Conservation (phyloP, 2,329 filamentous ascomycete species). For the Ophiocordyceps camponoti-saundersi region DNA sequence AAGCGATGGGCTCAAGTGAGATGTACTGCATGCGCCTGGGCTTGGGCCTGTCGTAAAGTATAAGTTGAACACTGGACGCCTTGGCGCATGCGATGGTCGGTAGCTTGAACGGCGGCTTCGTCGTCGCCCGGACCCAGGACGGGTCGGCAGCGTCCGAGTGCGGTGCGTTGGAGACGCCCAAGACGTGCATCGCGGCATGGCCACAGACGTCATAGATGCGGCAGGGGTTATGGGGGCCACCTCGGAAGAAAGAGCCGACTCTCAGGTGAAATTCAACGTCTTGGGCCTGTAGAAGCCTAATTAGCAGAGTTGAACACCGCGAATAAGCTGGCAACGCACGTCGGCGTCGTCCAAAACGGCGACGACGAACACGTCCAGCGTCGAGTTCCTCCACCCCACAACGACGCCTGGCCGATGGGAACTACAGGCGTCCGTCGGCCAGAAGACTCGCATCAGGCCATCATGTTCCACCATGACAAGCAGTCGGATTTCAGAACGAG, state of each 20-base stretch:
- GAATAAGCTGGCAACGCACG: conserved; percentile 29
- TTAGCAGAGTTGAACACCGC: background rate
- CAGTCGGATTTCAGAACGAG: conserved; percentile 53
- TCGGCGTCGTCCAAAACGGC: conserved; percentile 82
- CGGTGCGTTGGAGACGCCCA: conserved; percentile 62
- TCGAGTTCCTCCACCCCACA: conserved; percentile 90
- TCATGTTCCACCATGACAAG: conserved; percentile 54
- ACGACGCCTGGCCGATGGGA: conserved; percentile 66
- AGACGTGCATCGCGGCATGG: conserved; percentile 63
- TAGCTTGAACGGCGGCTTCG: conserved; percentile 30
- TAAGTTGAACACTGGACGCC: conserved; percentile 64
- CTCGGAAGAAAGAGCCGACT: conserved; percentile 66
- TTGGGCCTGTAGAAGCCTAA: conserved; percentile 33
- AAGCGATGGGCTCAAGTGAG: conserved; percentile 72
- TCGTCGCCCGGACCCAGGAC: conserved; percentile 49
- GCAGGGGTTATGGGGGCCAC: conserved; percentile 60
- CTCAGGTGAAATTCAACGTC: conserved; percentile 81
- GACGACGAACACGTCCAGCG: conserved; percentile 77
- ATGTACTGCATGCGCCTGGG: conserved; percentile 92
- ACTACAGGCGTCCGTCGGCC: conserved; percentile 71
- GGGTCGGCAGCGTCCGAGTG: conserved; percentile 36
- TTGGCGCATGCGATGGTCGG: conserved; percentile 60
- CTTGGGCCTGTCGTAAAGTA: conserved; percentile 74
- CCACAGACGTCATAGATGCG: conserved; percentile 78
- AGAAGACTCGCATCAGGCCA: conserved; percentile 96